Evolutionary conservation across 2,329 filamentous ascomycete species (phyloP), one percentile per base, ranked within the genome.

Genomic region (Byssoonygena ceratinophila): DNA sequence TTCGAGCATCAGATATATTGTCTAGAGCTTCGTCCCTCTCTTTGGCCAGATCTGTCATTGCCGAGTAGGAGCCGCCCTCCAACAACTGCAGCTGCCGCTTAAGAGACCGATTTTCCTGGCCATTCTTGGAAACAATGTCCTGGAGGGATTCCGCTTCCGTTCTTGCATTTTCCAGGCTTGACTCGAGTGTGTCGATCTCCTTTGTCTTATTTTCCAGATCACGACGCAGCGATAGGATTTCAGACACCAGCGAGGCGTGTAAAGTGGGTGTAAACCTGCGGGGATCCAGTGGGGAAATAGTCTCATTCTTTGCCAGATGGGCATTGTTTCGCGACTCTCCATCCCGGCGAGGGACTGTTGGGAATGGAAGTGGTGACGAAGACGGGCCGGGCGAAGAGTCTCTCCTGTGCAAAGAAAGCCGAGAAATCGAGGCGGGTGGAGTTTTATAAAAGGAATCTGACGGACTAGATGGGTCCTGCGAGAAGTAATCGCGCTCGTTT

Each of bases 221-320:
- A 54, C 92, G 79, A 20, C 90, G 82, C 46, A 98, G 72, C 1
- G 83, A 81, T 36, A 98, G 74, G 57, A 98, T 98, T 67, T 98
- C 92, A 0, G 91, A 91, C 0, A 98, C 91, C 5, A 98, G 74
- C 46, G 87, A 96, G 7, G 92, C 92, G 67, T 97, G 92, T 9
- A 98, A 73, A 0, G 90, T 97, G 1, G 92, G 92, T 0, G 92
- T 98, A 64, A 98, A 96, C 34, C 92, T 81, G 52, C 91, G 82
- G 2, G 92, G 89, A 64, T 98, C 92, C 27, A 96, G 74, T 20
- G 88, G 82, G 1, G 80, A 81, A 31, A 89, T 81, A 41, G 73
- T 80, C 57, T 91, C 85, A 58, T 91, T 66, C 22, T 68, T 63
- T n/a, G 61, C 57, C 40, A 62, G 52, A 53, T 69, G 65, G 20